Evolutionary conservation across 441 rosid species (phyloP), one percentile per base, ranked within the genome.

Genomic region (Dalechampia spathulata): DNA sequence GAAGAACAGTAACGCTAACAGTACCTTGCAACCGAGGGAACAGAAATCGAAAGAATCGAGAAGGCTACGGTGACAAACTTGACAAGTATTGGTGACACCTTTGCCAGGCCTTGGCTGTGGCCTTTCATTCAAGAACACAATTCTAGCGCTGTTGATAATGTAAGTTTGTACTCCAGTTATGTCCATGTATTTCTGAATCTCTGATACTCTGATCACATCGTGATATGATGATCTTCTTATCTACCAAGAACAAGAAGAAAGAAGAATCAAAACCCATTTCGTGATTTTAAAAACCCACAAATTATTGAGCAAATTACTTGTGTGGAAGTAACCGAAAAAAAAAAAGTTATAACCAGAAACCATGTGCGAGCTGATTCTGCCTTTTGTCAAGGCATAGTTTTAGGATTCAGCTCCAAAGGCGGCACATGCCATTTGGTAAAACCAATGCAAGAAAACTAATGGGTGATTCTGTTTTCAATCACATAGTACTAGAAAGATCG

Each of bases 221-320:
- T 90, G 98, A 77, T 90, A 90, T 1, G 95, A 90, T 1, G 98
- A 90, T 65, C 98, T 84, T 74, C 97, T 81, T 76, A 90, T 90
- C 95, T 90, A 75, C 61, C 53, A 21, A 26, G 19, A 15, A 5
- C 6, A 30, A 41, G 23, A 49, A 2, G 1, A 6, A n/a, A 57
- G 19, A 13, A 54, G 2, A n/a, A 25, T 5, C 27, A 16, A 15
- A 1, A 40, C 44, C n/a, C 41, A 5, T 3, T 37, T 37, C n/a
- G 0, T 11, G 15, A 37, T 37, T 37, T 34, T 37, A n/a, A n/a
- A n/a, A n/a, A n/a, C n/a, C n/a, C n/a, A n/a, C n/a, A n/a, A n/a
- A n/a, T n/a, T n/a, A n/a, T n/a, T n/a, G n/a, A n/a, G n/a, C n/a
- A n/a, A n/a, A n/a, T n/a, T n/a, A n/a, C n/a, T n/a, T n/a, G n/a